A percentile compares a stretch with the other conserved stretches of the same genome.
Evolutionary conservation across 208 protist species (phyloP).

Genomic region (Vickermania spadyakhi): DNA sequence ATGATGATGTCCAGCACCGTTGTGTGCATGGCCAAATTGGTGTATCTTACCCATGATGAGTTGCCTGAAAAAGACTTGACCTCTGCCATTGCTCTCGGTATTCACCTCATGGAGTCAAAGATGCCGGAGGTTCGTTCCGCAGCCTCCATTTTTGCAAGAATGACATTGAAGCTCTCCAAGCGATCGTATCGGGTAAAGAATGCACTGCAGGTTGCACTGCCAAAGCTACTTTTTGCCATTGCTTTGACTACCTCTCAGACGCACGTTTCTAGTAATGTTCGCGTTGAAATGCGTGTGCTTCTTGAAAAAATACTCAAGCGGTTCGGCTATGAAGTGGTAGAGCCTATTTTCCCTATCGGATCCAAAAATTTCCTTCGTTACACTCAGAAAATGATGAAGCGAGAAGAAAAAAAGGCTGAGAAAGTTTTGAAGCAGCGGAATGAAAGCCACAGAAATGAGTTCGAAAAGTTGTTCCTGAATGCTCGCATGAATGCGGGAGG

Average conservation of each 20-base stretch:
- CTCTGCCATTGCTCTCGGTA: conserved; percentile 39
- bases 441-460: conserved; percentile 52
- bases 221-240: conserved; percentile 69
- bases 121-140: conserved; percentile 56
- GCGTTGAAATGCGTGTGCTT: conserved; percentile 72
- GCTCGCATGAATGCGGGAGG: conserved; percentile 40
- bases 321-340: conserved; percentile 56
- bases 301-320: conserved; percentile 81
- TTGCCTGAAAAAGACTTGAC: conserved; percentile 58
- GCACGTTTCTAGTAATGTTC: conserved; percentile 66
- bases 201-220: conserved; percentile 46
- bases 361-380: conserved; percentile 85
- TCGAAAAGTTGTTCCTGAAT: conserved; percentile 74
- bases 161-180: conserved; percentile 77
- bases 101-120: conserved; percentile 73
- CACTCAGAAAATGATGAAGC: conserved; percentile 73
- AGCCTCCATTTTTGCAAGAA: conserved; percentile 68
- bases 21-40: conserved; percentile 78
- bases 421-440: conserved; percentile 43
- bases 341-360: conserved; percentile 77
- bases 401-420: conserved; percentile 73
- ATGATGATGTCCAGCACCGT: conserved; percentile 72
- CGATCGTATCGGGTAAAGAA: conserved; percentile 37
- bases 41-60: conserved; percentile 59
- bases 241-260: conserved; percentile 74